Conservation (phyloP, 352 stramenopile species). For the Globisporangium takayamanum region DNA sequence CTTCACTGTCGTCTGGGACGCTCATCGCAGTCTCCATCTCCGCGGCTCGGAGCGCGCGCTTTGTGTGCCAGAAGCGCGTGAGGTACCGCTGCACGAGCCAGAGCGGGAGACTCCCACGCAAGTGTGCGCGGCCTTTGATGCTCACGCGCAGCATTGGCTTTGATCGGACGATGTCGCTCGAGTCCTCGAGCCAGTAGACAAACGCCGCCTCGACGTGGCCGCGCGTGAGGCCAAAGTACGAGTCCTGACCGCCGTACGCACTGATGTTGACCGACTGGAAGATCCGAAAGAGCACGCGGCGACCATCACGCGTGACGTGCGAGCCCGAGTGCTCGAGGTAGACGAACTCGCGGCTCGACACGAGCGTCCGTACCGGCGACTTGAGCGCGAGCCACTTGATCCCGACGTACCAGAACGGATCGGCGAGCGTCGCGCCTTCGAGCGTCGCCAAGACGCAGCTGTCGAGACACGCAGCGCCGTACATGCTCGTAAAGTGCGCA, state of each 20-base stretch:
- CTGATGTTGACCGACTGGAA: conserved; percentile 54
- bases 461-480: conserved; percentile 52
- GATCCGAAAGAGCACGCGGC: conserved; percentile 55
- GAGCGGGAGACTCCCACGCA: conserved; percentile 54
- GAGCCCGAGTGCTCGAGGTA: conserved; percentile 64
- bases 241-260: conserved; percentile 50
- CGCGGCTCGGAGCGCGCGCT: conserved; percentile 16
- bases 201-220: conserved; percentile 54
- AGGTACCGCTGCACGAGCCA: conserved; percentile 54
- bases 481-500: conserved; percentile 28
- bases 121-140: conserved; percentile 48
- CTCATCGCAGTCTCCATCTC: not conserved
- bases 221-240: conserved; percentile 65
- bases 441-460: conserved; percentile 57
- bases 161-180: conserved; percentile 4
- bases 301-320: conserved; percentile 36
- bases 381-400: conserved; percentile 71
- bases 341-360: conserved; percentile 62
- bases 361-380: conserved; percentile 50
- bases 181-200: conserved; percentile 61
- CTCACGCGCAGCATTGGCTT: conserved; percentile 39
- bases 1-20: not conserved
- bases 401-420: conserved; percentile 73
- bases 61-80: conserved; percentile 47
- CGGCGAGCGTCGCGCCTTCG: conserved; percentile 47